phyloP scores from a whole-genome alignment of 108 stramenopile species.

The Nitzschia palea region DNA sequence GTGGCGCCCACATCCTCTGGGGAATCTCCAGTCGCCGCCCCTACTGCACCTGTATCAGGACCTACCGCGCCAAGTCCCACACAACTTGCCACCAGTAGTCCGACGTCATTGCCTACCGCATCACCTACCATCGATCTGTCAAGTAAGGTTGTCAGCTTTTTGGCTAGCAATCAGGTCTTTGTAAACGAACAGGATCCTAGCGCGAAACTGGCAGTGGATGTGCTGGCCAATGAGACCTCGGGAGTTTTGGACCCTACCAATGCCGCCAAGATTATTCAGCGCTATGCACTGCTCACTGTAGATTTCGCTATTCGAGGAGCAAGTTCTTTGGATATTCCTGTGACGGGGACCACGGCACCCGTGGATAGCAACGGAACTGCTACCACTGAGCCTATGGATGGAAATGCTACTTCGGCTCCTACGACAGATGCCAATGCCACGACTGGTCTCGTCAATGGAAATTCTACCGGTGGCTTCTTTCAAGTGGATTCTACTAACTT shows the following conservation, averaged over 20 bases:
- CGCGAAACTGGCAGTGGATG: slow-evolving; percentile 5
- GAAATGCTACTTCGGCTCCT: neutral
- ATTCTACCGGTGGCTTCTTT: too few species aligned
- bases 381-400: neutral
- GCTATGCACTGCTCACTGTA: slow-evolving; percentile 27
- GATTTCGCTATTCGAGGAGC: slow-evolving; percentile 11
- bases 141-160: neutral
- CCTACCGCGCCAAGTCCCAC: neutral
- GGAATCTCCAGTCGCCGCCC: neutral
- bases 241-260: neutral
- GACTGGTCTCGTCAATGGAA: too few species aligned
- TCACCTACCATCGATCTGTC: neutral
- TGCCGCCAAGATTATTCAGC: slow-evolving; percentile 12
- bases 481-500: too few species aligned
- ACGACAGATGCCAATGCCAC: too few species aligned
- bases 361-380: neutral
- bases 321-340: too few species aligned
- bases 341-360: neutral
- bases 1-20: neutral
- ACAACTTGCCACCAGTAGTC: neutral
- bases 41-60: neutral
- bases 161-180: neutral
- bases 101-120: neutral
- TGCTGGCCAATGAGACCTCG: neutral
- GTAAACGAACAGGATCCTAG: neutral